Base-by-base conservation (phyloP, 2,329 filamentous ascomycete genomes). In the Ambrosiella xylebori region DNA sequence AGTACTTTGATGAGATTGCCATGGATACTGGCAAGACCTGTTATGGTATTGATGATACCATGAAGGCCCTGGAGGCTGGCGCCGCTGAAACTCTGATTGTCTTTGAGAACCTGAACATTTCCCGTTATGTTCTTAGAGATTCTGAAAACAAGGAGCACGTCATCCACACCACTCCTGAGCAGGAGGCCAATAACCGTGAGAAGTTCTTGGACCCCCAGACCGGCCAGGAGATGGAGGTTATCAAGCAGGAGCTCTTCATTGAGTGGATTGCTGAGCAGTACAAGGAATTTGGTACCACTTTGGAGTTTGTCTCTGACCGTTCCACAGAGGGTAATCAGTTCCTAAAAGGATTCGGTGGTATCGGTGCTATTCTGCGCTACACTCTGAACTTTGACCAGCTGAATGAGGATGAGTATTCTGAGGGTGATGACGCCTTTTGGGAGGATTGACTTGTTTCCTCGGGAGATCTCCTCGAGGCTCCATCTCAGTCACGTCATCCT, bases 331-430 rank as follows among this genome's bases (percentile, higher is more conserved):
- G 93, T 70, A 98, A 98, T 75, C 93, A 98, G 77, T 98, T 98
- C 74, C 93, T 98, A 68, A 97, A 96, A 77, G 93, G 93, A 63
- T 98, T 98, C 69, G 93, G 93, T 84, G 93, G 93, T 68, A 95
- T 98, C 66, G 93, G 93, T 65, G 91, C 91, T 63, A 85, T 98
- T 68, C 82, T 98, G 69, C 89, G 93, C 66, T 98, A 98, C 83
- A 96, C 96, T 78, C 88, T 98, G 78, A 98, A 98, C 78, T 98
- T 98, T 75, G 94, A 98, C 75, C 94, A 98, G 74, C 80, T 98
- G 72, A 90, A 95, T 71, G 86, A 93, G 70, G 86, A 90, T 73
- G 47, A 47, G n/a, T 47, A 47, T 17, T 47, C 44, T 17, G 44
- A 47, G 13, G n/a, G 44, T 47, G 91, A 97, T 71, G 91, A 91